phyloP scores from a whole-genome alignment of 345 rosid species.

The Lenwebbia sp. region DNA sequence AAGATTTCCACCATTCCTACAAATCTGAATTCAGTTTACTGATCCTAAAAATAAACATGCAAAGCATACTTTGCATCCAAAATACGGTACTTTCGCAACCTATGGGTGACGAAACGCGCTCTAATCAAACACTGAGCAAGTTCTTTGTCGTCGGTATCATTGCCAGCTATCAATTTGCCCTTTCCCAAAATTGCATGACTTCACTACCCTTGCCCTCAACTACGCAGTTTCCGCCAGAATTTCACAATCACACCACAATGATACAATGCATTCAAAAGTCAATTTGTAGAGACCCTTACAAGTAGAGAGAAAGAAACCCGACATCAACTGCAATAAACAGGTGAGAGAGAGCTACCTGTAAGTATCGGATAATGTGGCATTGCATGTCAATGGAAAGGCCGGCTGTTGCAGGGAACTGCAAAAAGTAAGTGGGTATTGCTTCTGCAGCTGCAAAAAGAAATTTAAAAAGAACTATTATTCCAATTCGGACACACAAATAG shows the following conservation, averaged over 20 bases:
- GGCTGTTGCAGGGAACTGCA: conserved; percentile 7
- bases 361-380: conserved; percentile 28
- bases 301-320: not conserved
- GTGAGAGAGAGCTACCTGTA: conserved; percentile 17
- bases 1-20: not conserved
- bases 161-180: not conserved
- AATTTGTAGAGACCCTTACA: not conserved
- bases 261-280: not conserved
- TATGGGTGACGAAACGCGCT: not conserved
- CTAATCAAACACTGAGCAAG: not conserved
- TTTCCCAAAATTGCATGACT: not conserved
- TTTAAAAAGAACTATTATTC: not conserved
- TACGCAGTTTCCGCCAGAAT: not conserved
- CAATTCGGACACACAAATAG: not conserved
- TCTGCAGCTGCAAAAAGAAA: conserved; percentile 14
- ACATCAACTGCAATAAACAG: not conserved
- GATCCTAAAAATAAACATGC: not conserved
- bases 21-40: not conserved
- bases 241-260: not conserved
- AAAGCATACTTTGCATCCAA: not conserved
- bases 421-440: conserved; percentile 17
- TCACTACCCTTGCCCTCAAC: not conserved
- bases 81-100: not conserved
- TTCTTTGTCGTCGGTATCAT: not conserved
- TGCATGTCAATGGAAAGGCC: conserved; percentile 16